Evolutionary conservation across 2,329 filamentous ascomycete species (phyloP).

Genomic region (Rutstroemia sp.): DNA sequence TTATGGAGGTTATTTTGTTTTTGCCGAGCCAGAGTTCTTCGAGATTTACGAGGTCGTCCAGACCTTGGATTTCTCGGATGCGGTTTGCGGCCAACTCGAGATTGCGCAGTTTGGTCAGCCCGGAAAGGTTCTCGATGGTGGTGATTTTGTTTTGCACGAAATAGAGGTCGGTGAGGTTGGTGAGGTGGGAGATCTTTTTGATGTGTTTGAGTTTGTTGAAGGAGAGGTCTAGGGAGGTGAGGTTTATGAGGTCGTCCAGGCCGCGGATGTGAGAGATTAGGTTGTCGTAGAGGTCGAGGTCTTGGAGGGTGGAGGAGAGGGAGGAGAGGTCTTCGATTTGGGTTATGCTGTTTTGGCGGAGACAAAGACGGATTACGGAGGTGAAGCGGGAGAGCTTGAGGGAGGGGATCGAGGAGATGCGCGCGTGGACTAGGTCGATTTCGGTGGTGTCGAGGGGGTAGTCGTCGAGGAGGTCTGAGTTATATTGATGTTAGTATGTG

Average conservation of each 20-base stretch:
- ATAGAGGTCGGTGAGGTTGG: conserved; percentile 73
- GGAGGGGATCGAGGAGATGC: conserved; percentile 68
- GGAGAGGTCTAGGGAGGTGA: conserved; percentile 79
- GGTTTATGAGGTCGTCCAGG: conserved; percentile 66
- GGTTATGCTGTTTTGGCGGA: conserved; percentile 86
- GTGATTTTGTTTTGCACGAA: conserved; percentile 94
- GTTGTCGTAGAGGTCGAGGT: conserved; percentile 96
- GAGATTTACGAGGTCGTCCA: conserved; percentile 69
- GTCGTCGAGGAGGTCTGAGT: conserved; percentile 47
- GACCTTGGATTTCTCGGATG: conserved; percentile 79
- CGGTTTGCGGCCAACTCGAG: conserved; percentile 89
- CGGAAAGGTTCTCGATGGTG: conserved; percentile 76
- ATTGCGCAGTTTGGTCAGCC: conserved; percentile 66
- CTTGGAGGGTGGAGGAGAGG: conserved; percentile 61
- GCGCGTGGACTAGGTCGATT: conserved; percentile 84
- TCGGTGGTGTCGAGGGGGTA: conserved; percentile 60
- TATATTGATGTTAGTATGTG: conserved; percentile 6
- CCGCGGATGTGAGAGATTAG: conserved; percentile 80
- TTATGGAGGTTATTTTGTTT: conserved; percentile 87
- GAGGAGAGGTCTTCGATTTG: conserved; percentile 66
- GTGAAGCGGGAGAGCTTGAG: conserved; percentile 80
- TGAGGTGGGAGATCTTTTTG: conserved; percentile 75
- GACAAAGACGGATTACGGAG: conserved; percentile 68
- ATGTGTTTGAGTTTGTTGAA: conserved; percentile 99
- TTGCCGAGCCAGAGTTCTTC: conserved; percentile 92